Conservation (phyloP, 2,329 filamentous ascomycete genomes). For the Lecanicillium sp. region DNA sequence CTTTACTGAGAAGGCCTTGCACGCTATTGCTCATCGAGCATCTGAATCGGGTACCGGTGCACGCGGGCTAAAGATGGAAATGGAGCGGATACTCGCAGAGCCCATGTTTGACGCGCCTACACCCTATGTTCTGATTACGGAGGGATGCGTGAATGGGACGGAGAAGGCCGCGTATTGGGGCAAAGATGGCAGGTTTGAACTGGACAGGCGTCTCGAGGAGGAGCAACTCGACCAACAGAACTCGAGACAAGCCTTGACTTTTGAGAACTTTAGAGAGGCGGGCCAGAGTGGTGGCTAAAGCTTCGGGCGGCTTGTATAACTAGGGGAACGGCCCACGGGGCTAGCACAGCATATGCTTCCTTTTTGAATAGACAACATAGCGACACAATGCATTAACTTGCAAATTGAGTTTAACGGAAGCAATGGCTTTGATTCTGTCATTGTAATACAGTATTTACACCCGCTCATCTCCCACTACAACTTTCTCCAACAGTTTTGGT, state of each 20-base stretch:
- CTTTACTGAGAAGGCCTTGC: constrained; percentile 77
- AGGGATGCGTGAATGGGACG: constrained; percentile 56
- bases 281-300: constrained; percentile 38
- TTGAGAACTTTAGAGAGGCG: constrained; percentile 37
- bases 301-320: constrained; percentile 6
- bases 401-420: constrained; percentile 18
- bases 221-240: constrained; percentile 38
- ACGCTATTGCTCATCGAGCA: constrained; percentile 67
- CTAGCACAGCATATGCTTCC: background rate
- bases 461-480: constrained; percentile 19
- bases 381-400: too few relatives aligned
- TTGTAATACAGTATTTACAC: constrained; percentile 39
- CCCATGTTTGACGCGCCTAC: constrained; percentile 77
- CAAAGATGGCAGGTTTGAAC: constrained; percentile 61
- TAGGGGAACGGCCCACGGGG: too few relatives aligned
- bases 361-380: background rate
- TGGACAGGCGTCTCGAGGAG: constrained; percentile 60
- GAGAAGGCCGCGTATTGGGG: constrained; percentile 58
- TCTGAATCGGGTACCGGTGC: constrained; percentile 63
- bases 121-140: constrained; percentile 66
- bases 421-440: constrained; percentile 26
- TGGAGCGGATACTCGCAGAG: constrained; percentile 71
- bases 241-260: constrained; percentile 17
- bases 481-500: constrained; percentile 12
- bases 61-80: constrained; percentile 68